phyloP scores from a whole-genome alignment of 208 protist genomes.

The Leishmania lainsoni region DNA sequence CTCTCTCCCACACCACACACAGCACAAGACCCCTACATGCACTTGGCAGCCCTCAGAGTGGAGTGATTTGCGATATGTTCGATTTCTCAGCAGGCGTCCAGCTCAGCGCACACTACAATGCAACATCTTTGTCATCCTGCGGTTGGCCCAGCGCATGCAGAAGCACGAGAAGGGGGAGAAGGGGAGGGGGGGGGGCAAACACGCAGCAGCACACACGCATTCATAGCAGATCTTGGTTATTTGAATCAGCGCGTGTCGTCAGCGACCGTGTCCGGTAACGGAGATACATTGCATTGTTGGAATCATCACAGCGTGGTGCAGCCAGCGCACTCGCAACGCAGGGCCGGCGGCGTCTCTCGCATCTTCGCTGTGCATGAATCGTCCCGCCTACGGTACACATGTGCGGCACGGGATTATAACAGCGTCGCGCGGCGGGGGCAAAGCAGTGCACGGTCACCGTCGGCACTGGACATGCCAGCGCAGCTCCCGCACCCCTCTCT shows the following conservation, averaged over 20 bases:
- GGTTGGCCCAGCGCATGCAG: background rate
- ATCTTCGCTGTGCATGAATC: slow-evolving; percentile 68
- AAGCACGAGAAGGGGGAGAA: background rate
- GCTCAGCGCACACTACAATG: slow-evolving; percentile 38
- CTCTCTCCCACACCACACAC: background rate
- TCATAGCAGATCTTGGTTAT: slow-evolving; percentile 89
- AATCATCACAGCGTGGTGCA: slow-evolving; percentile 6
- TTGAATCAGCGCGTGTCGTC: slow-evolving; percentile 73
- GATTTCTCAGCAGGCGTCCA: slow-evolving; percentile 35
- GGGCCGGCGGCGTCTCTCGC: background rate
- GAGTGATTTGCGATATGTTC: slow-evolving; percentile 42
- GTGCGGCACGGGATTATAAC: slow-evolving; percentile 51
- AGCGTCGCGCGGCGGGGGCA: slow-evolving; percentile 14
- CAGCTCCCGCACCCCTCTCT: no score
- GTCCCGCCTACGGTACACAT: slow-evolving; percentile 21
- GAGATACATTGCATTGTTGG: slow-evolving; percentile 32
- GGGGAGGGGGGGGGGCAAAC: background rate
- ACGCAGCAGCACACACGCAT: background rate
- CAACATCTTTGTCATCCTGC: slow-evolving; percentile 26
- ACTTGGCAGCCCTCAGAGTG: slow-evolving; percentile 25
- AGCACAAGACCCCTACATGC: background rate
- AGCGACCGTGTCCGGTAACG: slow-evolving; percentile 48
- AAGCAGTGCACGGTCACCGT: background rate
- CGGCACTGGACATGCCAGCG: slow-evolving; percentile 34
- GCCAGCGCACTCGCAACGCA: background rate